These are phyloP conservation scores for Phyllosticta citrichinensis DNA, from an alignment of 2,329 filamentous ascomycete species.

Conservation along the genomic window DNA sequence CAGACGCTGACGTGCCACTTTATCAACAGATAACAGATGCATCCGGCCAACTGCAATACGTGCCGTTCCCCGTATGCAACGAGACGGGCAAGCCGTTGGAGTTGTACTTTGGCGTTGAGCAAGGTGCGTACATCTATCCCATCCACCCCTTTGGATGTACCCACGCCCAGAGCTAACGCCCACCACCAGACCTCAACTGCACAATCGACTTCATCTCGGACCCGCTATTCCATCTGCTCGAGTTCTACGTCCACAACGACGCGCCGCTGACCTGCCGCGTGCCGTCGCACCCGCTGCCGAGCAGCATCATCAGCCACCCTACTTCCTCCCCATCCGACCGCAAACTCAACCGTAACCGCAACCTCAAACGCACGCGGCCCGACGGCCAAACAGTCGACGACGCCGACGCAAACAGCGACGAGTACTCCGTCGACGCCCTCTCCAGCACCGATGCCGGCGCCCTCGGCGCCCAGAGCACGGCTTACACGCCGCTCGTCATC, in stretches of 20 bases:
- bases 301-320: constrained; percentile 15
- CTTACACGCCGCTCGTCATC: constrained; percentile 75
- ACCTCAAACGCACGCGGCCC: background rate
- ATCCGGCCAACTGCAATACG: constrained; percentile 77
- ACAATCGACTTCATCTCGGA: constrained; percentile 69
- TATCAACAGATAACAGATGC: constrained; percentile 54
- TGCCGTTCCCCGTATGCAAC: constrained; percentile 82
- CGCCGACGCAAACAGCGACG: constrained; percentile 13
- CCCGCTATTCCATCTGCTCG: constrained; percentile 76
- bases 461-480: constrained; percentile 21
- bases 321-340: constrained; percentile 13
- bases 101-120: constrained; percentile 74
- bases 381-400: background rate
- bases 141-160: no score
- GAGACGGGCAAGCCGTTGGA: constrained; percentile 76
- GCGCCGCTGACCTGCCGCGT: constrained; percentile 86
- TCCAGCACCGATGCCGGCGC: constrained; percentile 22
- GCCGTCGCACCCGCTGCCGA: constrained; percentile 58
- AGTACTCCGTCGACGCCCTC: constrained; percentile 29
- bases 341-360: background rate
- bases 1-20: background rate
- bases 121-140: constrained; percentile 21
- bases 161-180: no score
- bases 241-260: constrained; percentile 98
- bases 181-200: constrained; percentile 60